Base-by-base conservation (phyloP, 2,329 filamentous ascomycete species). In the Kalmusia sp. region DNA sequence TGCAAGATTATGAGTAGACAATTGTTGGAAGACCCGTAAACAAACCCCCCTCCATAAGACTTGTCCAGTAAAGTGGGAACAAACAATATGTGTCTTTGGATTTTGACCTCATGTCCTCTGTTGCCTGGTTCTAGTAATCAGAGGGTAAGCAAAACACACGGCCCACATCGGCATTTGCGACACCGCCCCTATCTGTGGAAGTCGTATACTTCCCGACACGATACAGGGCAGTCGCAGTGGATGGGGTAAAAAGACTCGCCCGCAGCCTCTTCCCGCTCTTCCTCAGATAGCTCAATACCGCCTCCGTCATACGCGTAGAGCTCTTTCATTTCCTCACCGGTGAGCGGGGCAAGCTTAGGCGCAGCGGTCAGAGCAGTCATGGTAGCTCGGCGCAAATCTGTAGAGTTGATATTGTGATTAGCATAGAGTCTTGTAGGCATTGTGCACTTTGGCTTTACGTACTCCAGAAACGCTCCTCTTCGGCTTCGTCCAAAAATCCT, bases 401-500 rank as follows among this genome's bases (percentile, higher is more conserved):
- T 14, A 22, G n/a, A 28, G 27, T 2, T 28, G 27, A 28, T 28
- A 28, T 28, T 24, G 14, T 2, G 7, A 21, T 47, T 27, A 47
- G 44, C 21, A 21, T 37, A 6, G 5, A 2, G n/a, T 21, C 27
- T 28, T 19, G 7, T 28, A n/a, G 15, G 2, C 17, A 12, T 6
- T 28, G 19, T 27, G 8, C 12, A 12, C 9, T 17, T 2, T 2
- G 9, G 14, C 3, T 25, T 21, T 12, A 37, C 44, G 35, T n/a
- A 47, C 24, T 37, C 3, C 44, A 9, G 30, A 63, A 71, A 0
- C 51, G 53, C 0, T 28, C 0, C 24, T 56, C 27, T 40, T 71
- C 69, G 0, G 22, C 15, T 5, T 58, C 33, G 15, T 70, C 64
- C n/a, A 67, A 51, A 40, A 70, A 69, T 1, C 54, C 50, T 1